A percentile compares a stretch with the other conserved stretches of the same genome.
These are phyloP conservation scores for Trametes versicolor DNA, from an alignment of 1,284 basidiomycete genomes.

Conservation along the genomic window DNA sequence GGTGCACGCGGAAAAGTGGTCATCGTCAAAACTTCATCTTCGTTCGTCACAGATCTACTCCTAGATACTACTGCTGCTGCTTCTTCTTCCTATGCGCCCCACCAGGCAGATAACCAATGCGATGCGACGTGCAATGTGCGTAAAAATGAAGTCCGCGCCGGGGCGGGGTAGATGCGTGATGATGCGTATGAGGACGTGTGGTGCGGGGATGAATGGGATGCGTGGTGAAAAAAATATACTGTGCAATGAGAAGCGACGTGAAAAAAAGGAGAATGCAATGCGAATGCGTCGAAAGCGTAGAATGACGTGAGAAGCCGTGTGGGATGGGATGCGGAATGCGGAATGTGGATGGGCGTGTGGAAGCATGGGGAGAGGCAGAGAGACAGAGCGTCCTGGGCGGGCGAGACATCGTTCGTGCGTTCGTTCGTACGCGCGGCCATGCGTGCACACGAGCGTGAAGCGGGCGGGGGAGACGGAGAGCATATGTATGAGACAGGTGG, in stretches of 20 bases:
- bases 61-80: constrained; percentile 8
- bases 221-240: not conserved
- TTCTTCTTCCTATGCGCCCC: not conserved
- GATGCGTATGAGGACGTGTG: not conserved
- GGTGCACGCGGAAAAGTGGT: not conserved
- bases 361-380: not conserved
- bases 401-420: constrained; percentile 23
- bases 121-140: constrained; percentile 9
- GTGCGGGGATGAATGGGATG: not conserved
- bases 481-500: constrained; percentile 13
- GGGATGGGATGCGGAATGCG: constrained; percentile 2
- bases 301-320: constrained; percentile 9
- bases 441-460: constrained; percentile 22
- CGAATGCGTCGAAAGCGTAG: constrained; percentile 2
- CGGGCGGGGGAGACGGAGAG: constrained; percentile 11
- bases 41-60: constrained; percentile 8
- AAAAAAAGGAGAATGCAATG: constrained; percentile 1
- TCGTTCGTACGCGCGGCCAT: constrained; percentile 9
- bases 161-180: not conserved
- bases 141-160: constrained; percentile 6
- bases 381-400: constrained; percentile 13
- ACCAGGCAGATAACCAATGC: not conserved
- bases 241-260: constrained; percentile 2
- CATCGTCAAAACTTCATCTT: constrained; percentile 6
- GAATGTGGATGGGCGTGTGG: constrained; percentile 4